Conservation (phyloP, 352 stramenopile species). For the Phytophthora kernoviae region DNA sequence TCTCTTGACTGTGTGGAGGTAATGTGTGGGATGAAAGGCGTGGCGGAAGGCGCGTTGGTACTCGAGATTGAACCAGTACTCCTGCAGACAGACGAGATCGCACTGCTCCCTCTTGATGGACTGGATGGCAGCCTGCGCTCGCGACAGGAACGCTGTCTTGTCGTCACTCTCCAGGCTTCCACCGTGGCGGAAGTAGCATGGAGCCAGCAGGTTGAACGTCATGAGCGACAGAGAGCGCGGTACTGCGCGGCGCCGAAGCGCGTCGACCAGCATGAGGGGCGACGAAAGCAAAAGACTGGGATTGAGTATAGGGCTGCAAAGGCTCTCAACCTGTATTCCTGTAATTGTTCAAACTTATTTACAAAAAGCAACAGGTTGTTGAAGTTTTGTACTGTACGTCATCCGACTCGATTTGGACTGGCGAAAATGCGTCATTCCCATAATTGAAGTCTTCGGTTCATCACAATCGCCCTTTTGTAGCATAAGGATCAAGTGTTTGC, state of each 20-base stretch:
- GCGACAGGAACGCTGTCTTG: slow-evolving; percentile 60
- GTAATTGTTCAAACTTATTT: too few relatives aligned
- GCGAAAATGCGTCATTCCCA: background rate
- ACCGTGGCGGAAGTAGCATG: slow-evolving; percentile 88
- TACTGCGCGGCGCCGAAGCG: slow-evolving; percentile 27
- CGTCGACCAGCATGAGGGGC: slow-evolving; percentile 28
- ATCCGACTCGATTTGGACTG: background rate
- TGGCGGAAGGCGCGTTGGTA: slow-evolving; percentile 74
- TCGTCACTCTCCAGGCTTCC: slow-evolving; percentile 74
- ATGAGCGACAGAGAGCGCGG: slow-evolving; percentile 68
- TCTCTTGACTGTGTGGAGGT: slow-evolving; percentile 76
- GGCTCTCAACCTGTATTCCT: background rate
- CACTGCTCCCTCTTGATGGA: slow-evolving; percentile 74
- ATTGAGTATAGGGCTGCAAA: background rate
- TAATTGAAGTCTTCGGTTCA: background rate
- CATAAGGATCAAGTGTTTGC: slow-evolving; percentile 37
- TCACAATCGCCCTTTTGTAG: background rate
- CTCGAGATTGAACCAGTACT: slow-evolving; percentile 85
- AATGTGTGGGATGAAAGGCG: slow-evolving; percentile 68
- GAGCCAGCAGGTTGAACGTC: slow-evolving; percentile 88
- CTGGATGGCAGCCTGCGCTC: slow-evolving; percentile 71
- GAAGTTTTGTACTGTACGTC: background rate
- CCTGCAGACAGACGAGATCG: slow-evolving; percentile 84
- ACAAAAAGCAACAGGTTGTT: too few relatives aligned
- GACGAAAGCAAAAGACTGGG: background rate